Evolutionary conservation across 2,329 filamentous ascomycete species (phyloP), one percentile per base, ranked within the genome.

Genomic region (Colletotrichum sp.): DNA sequence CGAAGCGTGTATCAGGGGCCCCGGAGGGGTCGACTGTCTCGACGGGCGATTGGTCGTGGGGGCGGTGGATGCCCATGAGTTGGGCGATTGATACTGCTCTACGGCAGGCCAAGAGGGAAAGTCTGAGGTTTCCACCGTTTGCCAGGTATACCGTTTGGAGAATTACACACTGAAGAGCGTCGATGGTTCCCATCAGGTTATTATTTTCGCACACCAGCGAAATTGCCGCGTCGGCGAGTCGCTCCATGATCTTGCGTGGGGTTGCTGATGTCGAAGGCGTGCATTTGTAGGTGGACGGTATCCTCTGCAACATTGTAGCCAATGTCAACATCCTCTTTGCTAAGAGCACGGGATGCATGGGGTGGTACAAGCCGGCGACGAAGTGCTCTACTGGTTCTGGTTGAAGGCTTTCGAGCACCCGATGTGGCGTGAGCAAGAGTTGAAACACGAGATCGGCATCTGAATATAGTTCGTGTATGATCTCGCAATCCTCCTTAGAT

Each of bases 161-260:
- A 76, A 90, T 83, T 13, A 90, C 76, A 64, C 87, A 88, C 71
- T 90, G 87, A 10, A 91, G 78, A 1, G 87, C 87, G 59, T 90
- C 88, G 2, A 89, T 52, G 0, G 84, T 87, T 18, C 82, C 82
- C 3, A 87, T 78, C 2, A 91, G 79, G 4, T 86, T 85, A 61
- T 90, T 86, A 26, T 90, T 85, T 16, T 83, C 83, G 0, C 86
- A 88, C 2, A 92, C 85, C 6, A 84, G 77, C 8, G 78, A 81
- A 10, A 79, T 82, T 1, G 82, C 82, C 0, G 80, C 79, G 9
- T 83, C 80, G 6, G 85, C 79, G 1, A 82, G 55, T 1, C 79
- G 78, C 16, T 78, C 64, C 79, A 82, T 79, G 15, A 84, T 80
- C 5, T 9, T 57, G 15, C 67, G 76, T 3, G 26, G 70, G 74